A percentile compares a stretch with the other conserved stretches of the same genome.
Conservation (phyloP, 345 rosid species). For the Abelmoschus esculentus region DNA sequence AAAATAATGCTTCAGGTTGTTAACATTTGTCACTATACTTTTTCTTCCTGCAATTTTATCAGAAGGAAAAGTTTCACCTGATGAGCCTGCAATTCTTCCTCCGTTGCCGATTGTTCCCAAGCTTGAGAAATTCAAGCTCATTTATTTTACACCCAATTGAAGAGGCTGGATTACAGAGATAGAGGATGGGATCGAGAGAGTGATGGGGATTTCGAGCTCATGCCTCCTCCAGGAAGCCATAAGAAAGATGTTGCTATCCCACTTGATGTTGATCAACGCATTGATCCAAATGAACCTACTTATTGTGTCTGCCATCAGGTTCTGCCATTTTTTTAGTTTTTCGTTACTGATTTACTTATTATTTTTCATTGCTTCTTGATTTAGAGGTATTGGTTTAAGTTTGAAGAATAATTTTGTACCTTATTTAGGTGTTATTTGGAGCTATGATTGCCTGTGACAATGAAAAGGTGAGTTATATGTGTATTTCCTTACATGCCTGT, state of each 20-base stretch:
- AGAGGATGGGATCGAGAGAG: slow-evolving; percentile 85
- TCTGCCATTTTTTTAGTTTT: slow-evolving; percentile 13
- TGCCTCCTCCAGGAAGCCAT: slow-evolving; percentile 97
- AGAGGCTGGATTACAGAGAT: slow-evolving; percentile 69
- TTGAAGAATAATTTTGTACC: neutral
- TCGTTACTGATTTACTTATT: slow-evolving; percentile 3
- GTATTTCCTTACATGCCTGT: neutral
- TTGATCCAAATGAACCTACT: slow-evolving; percentile 96
- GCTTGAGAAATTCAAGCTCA: slow-evolving; percentile 56
- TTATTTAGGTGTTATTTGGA: slow-evolving; percentile 77
- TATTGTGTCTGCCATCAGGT: slow-evolving; percentile 99
- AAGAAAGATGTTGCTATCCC: slow-evolving; percentile 57
- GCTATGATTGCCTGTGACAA: slow-evolving; percentile 99
- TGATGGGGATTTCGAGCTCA: slow-evolving; percentile 89
- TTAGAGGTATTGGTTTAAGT: slow-evolving; percentile 1
- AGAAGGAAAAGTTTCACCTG: slow-evolving; percentile 72
- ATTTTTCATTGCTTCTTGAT: neutral
- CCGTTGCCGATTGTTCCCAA: slow-evolving; percentile 74
- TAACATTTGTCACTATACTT: slow-evolving; percentile 13
- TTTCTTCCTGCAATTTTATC: slow-evolving; percentile 10
- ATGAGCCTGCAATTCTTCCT: slow-evolving; percentile 84
- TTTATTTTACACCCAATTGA: slow-evolving; percentile 68
- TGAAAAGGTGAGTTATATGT: slow-evolving; percentile 59
- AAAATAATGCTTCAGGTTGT: neutral
- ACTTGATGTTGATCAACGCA: slow-evolving; percentile 71